Percentiles rank a stretch among this genome's conserved stretches.
phyloP scores from a whole-genome alignment of 352 stramenopile genomes.

The Stramenopiles sp. region DNA sequence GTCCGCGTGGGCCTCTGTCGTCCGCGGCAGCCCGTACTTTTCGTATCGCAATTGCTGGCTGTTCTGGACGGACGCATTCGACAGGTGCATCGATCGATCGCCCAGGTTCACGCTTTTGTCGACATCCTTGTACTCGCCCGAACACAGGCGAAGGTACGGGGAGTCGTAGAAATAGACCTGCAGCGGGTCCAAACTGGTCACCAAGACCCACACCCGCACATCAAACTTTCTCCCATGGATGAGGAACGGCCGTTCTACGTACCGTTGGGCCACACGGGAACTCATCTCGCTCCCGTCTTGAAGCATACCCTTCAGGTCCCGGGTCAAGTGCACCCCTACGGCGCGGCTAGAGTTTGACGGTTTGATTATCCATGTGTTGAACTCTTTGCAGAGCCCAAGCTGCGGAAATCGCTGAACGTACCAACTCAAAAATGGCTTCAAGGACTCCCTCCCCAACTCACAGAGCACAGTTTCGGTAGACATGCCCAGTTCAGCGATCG shows the following conservation, averaged over 20 bases:
- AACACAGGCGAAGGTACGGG: conserved; percentile 66
- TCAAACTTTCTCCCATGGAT: conserved; percentile 86
- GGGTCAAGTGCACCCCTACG: too few relatives aligned
- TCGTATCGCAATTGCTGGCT: conserved; percentile 77
- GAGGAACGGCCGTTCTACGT: conserved; percentile 75
- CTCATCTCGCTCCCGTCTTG: too few relatives aligned
- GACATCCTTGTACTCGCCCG: conserved; percentile 50
- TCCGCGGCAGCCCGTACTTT: conserved; percentile 59
- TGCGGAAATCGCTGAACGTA: too few relatives aligned
- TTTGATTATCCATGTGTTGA: too few relatives aligned
- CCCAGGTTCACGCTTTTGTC: conserved; percentile 63
- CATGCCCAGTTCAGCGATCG: too few relatives aligned
- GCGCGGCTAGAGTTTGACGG: too few relatives aligned
- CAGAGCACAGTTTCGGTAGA: too few relatives aligned
- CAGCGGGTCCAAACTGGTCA: conserved; percentile 65
- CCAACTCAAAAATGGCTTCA: too few relatives aligned
- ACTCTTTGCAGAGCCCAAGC: too few relatives aligned
- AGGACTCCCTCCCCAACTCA: too few relatives aligned
- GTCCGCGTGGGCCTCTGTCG: too few relatives aligned
- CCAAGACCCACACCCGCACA: conserved; percentile 68
- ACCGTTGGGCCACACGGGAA: conserved; percentile 78
- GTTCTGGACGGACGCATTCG: conserved; percentile 82
- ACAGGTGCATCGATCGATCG: conserved; percentile 76
- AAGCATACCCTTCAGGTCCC: too few relatives aligned
- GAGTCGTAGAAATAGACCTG: conserved; percentile 69